Evolutionary conservation across 208 protist species (phyloP).

Genomic region (Lotmaria passim): DNA sequence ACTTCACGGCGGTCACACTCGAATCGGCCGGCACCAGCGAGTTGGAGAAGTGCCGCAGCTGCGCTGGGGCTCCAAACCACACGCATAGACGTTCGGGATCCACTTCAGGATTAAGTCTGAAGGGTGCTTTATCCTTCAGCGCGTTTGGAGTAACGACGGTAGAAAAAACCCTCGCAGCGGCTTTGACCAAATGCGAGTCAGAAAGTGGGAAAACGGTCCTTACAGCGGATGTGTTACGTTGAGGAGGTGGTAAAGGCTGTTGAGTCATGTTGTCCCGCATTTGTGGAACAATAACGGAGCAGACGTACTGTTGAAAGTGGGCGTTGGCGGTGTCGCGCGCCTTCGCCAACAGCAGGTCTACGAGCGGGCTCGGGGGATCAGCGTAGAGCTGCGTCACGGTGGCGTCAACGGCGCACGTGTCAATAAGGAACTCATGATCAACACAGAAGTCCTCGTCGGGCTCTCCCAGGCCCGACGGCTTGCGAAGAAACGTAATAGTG

Average conservation of each 20-base stretch:
- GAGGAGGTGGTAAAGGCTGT: background rate
- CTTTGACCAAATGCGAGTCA: background rate
- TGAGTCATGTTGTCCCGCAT: conserved; percentile 4
- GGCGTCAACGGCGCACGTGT: conserved; percentile 29
- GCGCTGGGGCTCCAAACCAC: background rate
- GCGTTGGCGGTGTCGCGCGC: background rate
- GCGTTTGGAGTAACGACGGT: background rate
- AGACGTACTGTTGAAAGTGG: conserved; percentile 8
- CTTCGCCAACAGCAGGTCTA: conserved; percentile 6
- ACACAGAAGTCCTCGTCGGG: conserved; percentile 7
- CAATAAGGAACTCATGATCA: background rate
- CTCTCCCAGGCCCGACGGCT: background rate
- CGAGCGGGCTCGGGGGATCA: conserved; percentile 18
- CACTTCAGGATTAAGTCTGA: too few relatives aligned
- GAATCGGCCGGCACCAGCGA: conserved; percentile 8
- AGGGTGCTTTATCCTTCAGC: too few relatives aligned
- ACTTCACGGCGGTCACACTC: background rate
- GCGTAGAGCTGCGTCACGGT: conserved; percentile 1
- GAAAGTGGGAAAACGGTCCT: conserved; percentile 3
- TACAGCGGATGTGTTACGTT: background rate
- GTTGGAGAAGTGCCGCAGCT: background rate
- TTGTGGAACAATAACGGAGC: conserved; percentile 16
- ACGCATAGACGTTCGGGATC: background rate
- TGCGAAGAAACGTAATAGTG: conserved; percentile 4
- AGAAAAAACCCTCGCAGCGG: background rate